Evolutionary conservation across 2,329 filamentous ascomycete species (phyloP).

Genomic region (Colletotrichum chlorophyti): DNA sequence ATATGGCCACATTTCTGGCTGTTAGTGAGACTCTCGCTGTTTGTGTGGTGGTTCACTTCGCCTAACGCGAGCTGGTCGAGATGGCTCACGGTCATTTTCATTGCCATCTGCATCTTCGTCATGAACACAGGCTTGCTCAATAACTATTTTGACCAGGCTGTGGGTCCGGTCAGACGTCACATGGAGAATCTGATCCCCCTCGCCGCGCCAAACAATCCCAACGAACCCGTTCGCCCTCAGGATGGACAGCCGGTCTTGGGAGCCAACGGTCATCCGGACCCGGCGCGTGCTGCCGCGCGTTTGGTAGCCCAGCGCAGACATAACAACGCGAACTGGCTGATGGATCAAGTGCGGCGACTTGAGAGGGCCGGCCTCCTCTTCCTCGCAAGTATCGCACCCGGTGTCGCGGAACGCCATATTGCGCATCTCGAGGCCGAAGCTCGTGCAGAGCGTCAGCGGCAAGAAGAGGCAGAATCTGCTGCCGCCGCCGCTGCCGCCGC

Average conservation of each 20-base stretch:
- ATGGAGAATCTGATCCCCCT: slow-evolving; percentile 66
- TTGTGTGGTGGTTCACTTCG: slow-evolving; percentile 71
- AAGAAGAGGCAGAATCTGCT: slow-evolving; percentile 49
- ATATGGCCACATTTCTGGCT: slow-evolving; percentile 71
- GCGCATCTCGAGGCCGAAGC: slow-evolving; percentile 61
- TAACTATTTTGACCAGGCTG: slow-evolving; percentile 59
- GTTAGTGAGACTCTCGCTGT: slow-evolving; percentile 61
- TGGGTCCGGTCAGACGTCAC: slow-evolving; percentile 63
- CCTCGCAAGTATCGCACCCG: slow-evolving; percentile 70
- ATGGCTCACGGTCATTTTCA: slow-evolving; percentile 60
- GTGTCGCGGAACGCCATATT: slow-evolving; percentile 71
- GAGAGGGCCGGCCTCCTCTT: slow-evolving; percentile 69
- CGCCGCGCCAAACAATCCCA: slow-evolving; percentile 45
- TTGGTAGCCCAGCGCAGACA: slow-evolving; percentile 55
- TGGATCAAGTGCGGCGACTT: slow-evolving; percentile 57
- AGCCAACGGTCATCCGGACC: slow-evolving; percentile 45
- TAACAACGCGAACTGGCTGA: slow-evolving; percentile 55
- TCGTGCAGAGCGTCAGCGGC: slow-evolving; percentile 50
- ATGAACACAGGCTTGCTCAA: slow-evolving; percentile 66
- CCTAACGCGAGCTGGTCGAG: slow-evolving; percentile 64
- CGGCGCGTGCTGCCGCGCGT: slow-evolving; percentile 59
- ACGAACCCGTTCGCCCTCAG: slow-evolving; percentile 21
- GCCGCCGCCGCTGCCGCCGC: slow-evolving; percentile 43
- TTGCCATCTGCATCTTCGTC: slow-evolving; percentile 64
- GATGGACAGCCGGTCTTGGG: slow-evolving; percentile 23